phyloP scores from a whole-genome alignment of 129 eudicot species.

The Oenanthe sinensis region DNA sequence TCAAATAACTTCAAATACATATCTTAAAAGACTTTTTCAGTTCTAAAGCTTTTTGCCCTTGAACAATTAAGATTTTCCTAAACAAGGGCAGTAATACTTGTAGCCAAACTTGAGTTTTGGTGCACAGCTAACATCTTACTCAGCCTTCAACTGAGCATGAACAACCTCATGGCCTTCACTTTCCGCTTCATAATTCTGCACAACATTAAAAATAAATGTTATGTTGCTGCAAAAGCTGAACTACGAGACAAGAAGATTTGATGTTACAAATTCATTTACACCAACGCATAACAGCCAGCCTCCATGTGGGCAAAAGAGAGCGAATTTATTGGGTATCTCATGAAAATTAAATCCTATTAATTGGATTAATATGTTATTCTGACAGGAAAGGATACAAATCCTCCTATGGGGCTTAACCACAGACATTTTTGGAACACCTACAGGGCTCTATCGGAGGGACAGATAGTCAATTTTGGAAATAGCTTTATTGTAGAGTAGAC shows the following conservation, averaged over 20 bases:
- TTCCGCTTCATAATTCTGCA: constrained; percentile 73
- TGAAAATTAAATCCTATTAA: too few relatives aligned
- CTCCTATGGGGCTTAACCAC: too few relatives aligned
- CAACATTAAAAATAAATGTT: neutral
- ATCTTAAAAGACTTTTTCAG: constrained; percentile 8
- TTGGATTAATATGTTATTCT: too few relatives aligned
- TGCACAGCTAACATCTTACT: constrained; percentile 26
- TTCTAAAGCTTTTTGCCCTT: constrained; percentile 6
- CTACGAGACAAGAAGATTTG: neutral
- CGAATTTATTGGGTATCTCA: too few relatives aligned
- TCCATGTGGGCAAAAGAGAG: constrained; percentile 51
- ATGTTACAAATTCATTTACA: constrained; percentile 48
- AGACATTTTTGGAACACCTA: too few relatives aligned
- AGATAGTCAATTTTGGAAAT: too few relatives aligned
- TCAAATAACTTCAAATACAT: neutral
- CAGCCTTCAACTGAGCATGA: constrained; percentile 64
- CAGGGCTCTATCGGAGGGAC: too few relatives aligned
- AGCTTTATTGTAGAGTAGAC: too few relatives aligned
- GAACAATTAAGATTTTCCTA: constrained; percentile 14
- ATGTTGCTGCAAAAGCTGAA: neutral
- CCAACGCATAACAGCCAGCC: constrained; percentile 83
- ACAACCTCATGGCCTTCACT: constrained; percentile 76
- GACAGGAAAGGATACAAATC: too few relatives aligned
- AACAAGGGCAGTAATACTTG: neutral
- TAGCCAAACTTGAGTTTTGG: constrained; percentile 8